These are phyloP conservation scores for Carex sylvatica DNA, from an alignment of 202 grass and related monocot species.

Conservation along the genomic window DNA sequence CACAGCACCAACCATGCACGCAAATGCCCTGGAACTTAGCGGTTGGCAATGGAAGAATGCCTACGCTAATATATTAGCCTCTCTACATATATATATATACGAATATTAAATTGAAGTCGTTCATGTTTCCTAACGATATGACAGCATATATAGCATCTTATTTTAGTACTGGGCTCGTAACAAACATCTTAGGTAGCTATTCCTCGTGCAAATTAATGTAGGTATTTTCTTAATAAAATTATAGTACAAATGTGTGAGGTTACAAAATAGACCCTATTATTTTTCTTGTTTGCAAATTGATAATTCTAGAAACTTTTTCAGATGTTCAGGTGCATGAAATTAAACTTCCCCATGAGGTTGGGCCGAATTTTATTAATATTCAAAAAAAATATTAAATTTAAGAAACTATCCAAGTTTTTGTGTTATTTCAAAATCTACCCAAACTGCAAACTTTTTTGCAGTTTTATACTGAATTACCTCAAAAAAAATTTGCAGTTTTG, in stretches of 20 bases:
- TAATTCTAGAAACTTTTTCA: background rate
- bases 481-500: too few species aligned
- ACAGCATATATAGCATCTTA: constrained; percentile 19
- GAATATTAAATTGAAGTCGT: background rate
- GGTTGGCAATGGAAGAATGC: too few species aligned
- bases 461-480: too few species aligned
- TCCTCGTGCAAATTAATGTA: constrained; percentile 5
- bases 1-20: constrained; percentile 17
- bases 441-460: too few species aligned
- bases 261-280: background rate
- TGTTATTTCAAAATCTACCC: too few species aligned
- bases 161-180: constrained; percentile 1
- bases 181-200: background rate
- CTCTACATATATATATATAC: background rate
- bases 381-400: too few species aligned
- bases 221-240: background rate
- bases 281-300: background rate
- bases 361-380: too few species aligned
- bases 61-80: background rate
- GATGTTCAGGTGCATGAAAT: background rate
- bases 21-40: constrained; percentile 2
- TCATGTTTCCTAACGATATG: constrained; percentile 22
- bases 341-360: background rate
- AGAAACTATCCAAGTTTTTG: too few species aligned
- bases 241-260: background rate